These are phyloP conservation scores for Penicillium canariense DNA, from an alignment of 495 filamentous ascomycete species.

Conservation along the genomic window DNA sequence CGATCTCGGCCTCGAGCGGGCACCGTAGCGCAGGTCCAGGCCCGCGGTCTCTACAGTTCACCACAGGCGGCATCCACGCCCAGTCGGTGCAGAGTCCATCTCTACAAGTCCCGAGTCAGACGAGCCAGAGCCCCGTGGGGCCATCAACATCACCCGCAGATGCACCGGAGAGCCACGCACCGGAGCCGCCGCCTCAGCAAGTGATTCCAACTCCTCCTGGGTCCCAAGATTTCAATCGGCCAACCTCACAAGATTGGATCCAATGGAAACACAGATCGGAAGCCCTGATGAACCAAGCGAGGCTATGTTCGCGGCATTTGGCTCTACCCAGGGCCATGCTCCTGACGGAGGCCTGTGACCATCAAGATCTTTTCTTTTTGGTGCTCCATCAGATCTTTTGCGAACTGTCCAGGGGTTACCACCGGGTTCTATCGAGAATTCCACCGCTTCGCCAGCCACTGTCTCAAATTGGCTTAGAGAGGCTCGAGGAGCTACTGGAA, in stretches of 20 bases:
- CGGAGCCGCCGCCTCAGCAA: background rate
- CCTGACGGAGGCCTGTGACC: conserved; percentile 53
- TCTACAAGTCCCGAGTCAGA: background rate
- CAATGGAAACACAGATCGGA: conserved; percentile 4
- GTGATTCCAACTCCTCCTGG: background rate
- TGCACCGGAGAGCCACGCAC: background rate
- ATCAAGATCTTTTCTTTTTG: conserved; percentile 61
- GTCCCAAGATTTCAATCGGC: background rate
- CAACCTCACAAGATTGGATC: conserved; percentile 4
- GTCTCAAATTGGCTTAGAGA: background rate
- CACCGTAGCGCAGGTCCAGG: background rate
- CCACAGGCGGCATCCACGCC: background rate
- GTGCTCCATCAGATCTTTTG: conserved; percentile 69
- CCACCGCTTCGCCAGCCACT: background rate
- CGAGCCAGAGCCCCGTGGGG: background rate
- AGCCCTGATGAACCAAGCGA: conserved; percentile 8
- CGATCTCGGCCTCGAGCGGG: background rate
- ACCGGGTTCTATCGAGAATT: conserved; percentile 14
- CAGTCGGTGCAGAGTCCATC: no score
- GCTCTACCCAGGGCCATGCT: conserved; percentile 50
- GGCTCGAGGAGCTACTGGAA: conserved; percentile 9
- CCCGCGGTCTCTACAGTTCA: background rate
- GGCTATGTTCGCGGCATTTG: background rate
- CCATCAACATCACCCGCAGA: background rate
- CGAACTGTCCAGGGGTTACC: conserved; percentile 31